Conservation (phyloP, 2,329 filamentous ascomycete genomes). For the Colletotrichum viniferum region DNA sequence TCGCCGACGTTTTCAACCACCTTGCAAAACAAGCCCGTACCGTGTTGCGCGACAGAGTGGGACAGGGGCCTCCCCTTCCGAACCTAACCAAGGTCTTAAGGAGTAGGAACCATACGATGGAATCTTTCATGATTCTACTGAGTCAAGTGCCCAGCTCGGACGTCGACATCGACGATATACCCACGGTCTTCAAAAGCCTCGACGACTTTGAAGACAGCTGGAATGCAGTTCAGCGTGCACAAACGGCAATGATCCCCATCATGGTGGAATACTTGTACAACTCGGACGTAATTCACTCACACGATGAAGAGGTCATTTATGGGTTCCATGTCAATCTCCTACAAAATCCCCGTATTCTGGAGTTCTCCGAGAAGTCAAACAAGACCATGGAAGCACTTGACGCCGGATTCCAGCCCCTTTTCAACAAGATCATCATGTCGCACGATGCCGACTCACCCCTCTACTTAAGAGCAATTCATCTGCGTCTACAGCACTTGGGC, state of each 20-base stretch:
- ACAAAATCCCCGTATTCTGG: conserved; percentile 18
- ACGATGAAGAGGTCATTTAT: conserved; percentile 17
- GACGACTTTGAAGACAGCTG: conserved; percentile 29
- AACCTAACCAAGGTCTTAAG: conserved; percentile 25
- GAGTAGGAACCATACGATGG: conserved; percentile 26
- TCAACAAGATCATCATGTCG: conserved; percentile 30
- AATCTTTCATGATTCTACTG: conserved; percentile 30
- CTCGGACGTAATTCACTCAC: conserved; percentile 3
- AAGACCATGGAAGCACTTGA: conserved; percentile 24
- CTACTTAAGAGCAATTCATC: conserved; percentile 35
- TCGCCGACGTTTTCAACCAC: conserved; percentile 28
- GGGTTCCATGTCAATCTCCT: conserved; percentile 22
- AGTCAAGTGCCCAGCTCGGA: conserved; percentile 22
- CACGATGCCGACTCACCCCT: conserved; percentile 26
- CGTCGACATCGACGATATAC: conserved; percentile 17
- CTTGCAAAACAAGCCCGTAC: conserved; percentile 26
- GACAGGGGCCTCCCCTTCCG: conserved; percentile 25
- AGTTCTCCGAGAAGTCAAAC: conserved; percentile 19
- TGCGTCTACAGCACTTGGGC: conserved; percentile 33
- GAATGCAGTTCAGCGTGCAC: conserved; percentile 13
- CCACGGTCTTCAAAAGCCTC: conserved; percentile 24
- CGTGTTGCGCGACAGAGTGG: conserved; percentile 26
- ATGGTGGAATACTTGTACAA: conserved; percentile 23
- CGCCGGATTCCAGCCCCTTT: conserved; percentile 36
- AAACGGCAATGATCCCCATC: conserved; percentile 22